Evolutionary conservation across 306 rosid species (phyloP), one percentile per base, ranked within the genome.

Genomic region (Medicago truncatula): DNA sequence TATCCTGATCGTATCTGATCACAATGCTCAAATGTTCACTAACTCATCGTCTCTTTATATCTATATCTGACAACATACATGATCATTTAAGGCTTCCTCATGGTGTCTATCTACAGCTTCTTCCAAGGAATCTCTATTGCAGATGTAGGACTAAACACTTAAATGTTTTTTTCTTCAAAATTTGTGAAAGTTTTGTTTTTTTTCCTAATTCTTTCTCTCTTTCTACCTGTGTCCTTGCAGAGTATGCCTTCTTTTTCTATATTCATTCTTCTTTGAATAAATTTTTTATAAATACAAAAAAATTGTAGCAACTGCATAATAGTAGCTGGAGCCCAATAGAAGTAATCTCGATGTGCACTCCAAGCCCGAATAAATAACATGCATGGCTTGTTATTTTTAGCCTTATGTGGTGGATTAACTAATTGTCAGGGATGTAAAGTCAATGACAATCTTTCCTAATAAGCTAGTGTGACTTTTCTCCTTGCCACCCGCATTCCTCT

Each of bases 21-120:
- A 23, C 63, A 58, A 58, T 58, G 7, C 11, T 58, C n/a, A 58
- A 57, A 21, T 5, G 63, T 21, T 23, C 2, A 15, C 36, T 10
- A 23, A 58, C 63, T 21, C 31, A 9, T 20, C 31, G 11, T 6
- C 62, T 4, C 15, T 57, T 17, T 21, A 54, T n/a, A 58, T 58
- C 38, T 21, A 54, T n/a, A 58, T 58, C 38, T 58, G n/a, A 36
- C 14, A 54, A 17, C 5, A 9, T 6, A 54, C 61, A 18, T 1
- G 13, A 54, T 18, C 31, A 54, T 54, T 54, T 54, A 54, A 16
- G 61, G 25, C 14, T 14, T 54, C 61, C 41, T 25, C 13, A 34
- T 15, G 67, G 67, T 15, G 66, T 62, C 34, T 34, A 43, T 62
- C 44, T 62, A 14, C 41, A 62, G 67, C 12, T 62, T 62, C 21